Conservation (phyloP, 306 rosid species). For the Boehmeria nivea region DNA sequence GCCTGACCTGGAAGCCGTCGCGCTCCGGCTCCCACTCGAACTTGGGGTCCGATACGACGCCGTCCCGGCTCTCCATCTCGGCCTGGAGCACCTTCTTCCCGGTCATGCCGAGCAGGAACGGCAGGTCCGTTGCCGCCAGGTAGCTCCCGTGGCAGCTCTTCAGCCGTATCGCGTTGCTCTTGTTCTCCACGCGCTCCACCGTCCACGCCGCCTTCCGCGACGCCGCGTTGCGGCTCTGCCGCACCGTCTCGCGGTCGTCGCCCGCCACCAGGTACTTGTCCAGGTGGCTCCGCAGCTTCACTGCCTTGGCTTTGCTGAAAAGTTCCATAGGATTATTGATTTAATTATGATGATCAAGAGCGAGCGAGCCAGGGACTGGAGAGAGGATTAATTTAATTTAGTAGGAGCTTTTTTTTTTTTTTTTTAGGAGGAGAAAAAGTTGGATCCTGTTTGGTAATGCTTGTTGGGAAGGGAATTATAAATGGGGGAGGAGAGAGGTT, state of each 20-base stretch:
- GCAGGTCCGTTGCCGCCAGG: constrained; percentile 45
- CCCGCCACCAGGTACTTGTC: constrained; percentile 65
- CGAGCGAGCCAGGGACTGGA: too few relatives aligned
- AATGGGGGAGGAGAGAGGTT: too few relatives aligned
- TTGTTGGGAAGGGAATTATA: constrained; percentile 25
- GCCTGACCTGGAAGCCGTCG: constrained; percentile 69
- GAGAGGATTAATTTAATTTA: background rate
- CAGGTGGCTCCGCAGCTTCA: constrained; percentile 63
- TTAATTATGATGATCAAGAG: background rate
- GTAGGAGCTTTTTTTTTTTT: background rate
- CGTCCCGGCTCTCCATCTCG: constrained; percentile 8
- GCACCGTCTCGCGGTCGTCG: constrained; percentile 36
- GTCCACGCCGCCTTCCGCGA: constrained; percentile 49
- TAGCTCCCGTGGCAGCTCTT: constrained; percentile 57
- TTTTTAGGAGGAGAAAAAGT: background rate
- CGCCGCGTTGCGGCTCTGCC: constrained; percentile 52
- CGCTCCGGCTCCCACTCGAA: constrained; percentile 67
- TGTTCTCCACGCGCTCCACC: constrained; percentile 45
- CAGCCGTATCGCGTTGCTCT: constrained; percentile 35
- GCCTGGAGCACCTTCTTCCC: constrained; percentile 45
- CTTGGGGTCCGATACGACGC: constrained; percentile 15
- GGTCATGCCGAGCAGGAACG: constrained; percentile 58
- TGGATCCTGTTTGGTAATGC: constrained; percentile 9
- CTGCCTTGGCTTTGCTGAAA: constrained; percentile 43
- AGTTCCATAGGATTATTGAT: constrained; percentile 62